phyloP scores from a whole-genome alignment of 192 early-diverging fungal genomes.

The Coemansia reversa region DNA sequence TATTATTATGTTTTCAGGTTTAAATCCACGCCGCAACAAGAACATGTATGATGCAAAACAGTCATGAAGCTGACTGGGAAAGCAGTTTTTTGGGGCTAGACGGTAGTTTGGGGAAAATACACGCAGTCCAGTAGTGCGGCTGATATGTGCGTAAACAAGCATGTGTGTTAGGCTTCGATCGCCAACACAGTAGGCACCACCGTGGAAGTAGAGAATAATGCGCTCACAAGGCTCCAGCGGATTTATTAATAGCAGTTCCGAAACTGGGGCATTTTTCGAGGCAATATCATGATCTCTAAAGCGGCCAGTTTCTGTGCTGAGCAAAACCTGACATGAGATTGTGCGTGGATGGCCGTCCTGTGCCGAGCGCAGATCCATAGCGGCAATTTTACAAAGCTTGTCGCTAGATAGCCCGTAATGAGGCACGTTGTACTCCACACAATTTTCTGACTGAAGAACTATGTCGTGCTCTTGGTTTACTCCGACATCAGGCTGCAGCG shows the following conservation, averaged over 20 bases:
- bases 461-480: constrained; percentile 37
- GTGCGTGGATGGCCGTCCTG: constrained; percentile 13
- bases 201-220: constrained; percentile 43
- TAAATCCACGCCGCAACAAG: constrained; percentile 54
- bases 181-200: constrained; percentile 52
- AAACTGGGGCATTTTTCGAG: neutral
- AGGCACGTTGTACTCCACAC: constrained; percentile 15
- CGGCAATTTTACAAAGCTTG: constrained; percentile 23
- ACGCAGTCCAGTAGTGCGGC: constrained; percentile 27
- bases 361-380: constrained; percentile 10
- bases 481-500: constrained; percentile 16
- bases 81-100: constrained; percentile 33
- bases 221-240: constrained; percentile 30
- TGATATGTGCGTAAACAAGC: constrained; percentile 36
- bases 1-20: constrained; percentile 39
- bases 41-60: constrained; percentile 71
- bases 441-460: neutral
- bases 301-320: constrained; percentile 4
- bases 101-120: constrained; percentile 51
- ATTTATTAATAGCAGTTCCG: constrained; percentile 2
- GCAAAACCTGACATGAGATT: constrained; percentile 39
- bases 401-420: constrained; percentile 23
- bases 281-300: constrained; percentile 1
- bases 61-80: constrained; percentile 72
- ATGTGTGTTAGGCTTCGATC: constrained; percentile 46